Conservation (phyloP, 192 early-diverging fungal species). For the Rhizoclosmatium globosum region DNA sequence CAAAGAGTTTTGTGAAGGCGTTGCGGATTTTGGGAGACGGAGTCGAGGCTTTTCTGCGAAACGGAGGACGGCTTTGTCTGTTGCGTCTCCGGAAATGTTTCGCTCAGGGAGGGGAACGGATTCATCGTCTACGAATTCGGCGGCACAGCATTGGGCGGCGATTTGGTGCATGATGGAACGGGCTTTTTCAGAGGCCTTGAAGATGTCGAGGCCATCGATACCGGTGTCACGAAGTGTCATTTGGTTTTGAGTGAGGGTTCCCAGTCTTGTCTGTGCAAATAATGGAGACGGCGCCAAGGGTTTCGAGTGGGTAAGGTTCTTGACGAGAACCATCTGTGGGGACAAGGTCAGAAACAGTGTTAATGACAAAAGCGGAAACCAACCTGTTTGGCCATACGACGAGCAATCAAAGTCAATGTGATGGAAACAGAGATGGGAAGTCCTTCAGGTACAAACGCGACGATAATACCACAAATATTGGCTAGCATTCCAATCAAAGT, state of each 20-base stretch:
- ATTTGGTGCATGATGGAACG: constrained; percentile 18
- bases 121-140: constrained; percentile 66
- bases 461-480: constrained; percentile 38
- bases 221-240: constrained; percentile 58
- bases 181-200: background rate
- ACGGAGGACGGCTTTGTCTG: constrained; percentile 43
- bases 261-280: constrained; percentile 92
- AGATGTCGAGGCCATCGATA: constrained; percentile 9
- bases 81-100: constrained; percentile 56
- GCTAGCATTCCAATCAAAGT: constrained; percentile 27
- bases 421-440: constrained; percentile 84
- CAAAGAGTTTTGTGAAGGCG: constrained; percentile 74
- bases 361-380: background rate
- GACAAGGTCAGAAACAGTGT: background rate
- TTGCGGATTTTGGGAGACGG: constrained; percentile 40
- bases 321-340: constrained; percentile 70
- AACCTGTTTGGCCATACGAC: constrained; percentile 65
- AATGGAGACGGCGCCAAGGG: constrained; percentile 81
- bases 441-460: constrained; percentile 60
- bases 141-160: constrained; percentile 69
- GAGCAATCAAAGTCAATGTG: constrained; percentile 78
- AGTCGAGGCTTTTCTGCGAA: constrained; percentile 48
- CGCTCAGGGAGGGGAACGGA: constrained; percentile 65
- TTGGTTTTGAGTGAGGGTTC: constrained; percentile 81
- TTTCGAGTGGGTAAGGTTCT: constrained; percentile 90